Evolutionary conservation across 768 basidiomycete species (phyloP).

Genomic region (Lactarius hengduanensis): DNA sequence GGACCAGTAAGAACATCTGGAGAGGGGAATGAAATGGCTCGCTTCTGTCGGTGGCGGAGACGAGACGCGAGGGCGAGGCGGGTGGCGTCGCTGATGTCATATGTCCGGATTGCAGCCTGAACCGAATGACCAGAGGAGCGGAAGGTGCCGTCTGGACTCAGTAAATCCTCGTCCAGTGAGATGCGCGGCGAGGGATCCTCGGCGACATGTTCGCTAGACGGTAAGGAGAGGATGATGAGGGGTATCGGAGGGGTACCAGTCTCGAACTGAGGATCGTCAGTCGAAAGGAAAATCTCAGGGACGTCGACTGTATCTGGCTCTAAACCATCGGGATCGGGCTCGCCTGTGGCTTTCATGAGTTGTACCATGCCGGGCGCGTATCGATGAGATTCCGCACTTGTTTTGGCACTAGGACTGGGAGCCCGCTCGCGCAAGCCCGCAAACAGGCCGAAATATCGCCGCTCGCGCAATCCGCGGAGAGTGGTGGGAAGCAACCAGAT

Average conservation of each 20-base stretch:
- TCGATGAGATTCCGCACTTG: neutral
- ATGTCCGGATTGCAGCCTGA: neutral
- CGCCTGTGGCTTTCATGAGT: neutral
- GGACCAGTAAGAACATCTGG: constrained; percentile 1
- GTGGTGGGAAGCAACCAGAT: neutral
- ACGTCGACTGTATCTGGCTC: neutral
- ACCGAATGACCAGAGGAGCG: constrained; percentile 1
- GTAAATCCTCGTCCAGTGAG: constrained; percentile 13
- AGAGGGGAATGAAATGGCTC: neutral
- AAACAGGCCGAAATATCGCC: neutral
- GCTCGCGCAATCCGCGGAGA: neutral
- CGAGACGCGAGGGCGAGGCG: constrained; percentile 15
- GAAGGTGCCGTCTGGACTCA: constrained; percentile 21
- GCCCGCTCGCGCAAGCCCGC: neutral
- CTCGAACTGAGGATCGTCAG: constrained; percentile 5
- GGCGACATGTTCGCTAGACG: constrained; percentile 12
- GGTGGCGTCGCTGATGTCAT: constrained; percentile 4
- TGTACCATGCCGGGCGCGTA: neutral
- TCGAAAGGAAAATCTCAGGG: constrained; percentile 7
- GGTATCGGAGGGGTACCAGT: constrained; percentile 7
- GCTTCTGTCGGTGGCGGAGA: constrained; percentile 17
- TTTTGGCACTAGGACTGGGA: neutral
- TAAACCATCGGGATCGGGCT: constrained; percentile 1
- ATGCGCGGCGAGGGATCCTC: neutral
- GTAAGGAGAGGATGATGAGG: constrained; percentile 21